phyloP scores from a whole-genome alignment of 495 filamentous ascomycete species.

The Copromyces sp. region DNA sequence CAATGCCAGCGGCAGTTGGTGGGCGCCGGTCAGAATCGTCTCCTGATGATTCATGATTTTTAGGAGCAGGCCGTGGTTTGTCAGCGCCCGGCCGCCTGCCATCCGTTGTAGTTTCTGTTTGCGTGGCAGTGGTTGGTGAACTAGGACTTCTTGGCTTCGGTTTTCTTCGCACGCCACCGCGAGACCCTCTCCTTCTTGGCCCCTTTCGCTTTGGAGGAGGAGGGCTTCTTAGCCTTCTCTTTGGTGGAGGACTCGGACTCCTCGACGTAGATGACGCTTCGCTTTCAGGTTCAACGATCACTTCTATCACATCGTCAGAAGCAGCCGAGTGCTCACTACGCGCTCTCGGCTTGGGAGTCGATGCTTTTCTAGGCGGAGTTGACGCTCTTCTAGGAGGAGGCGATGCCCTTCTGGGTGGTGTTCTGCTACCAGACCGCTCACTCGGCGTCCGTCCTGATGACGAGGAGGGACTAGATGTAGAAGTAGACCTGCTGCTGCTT shows the following conservation, averaged over 20 bases:
- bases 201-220: conserved; percentile 13
- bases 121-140: conserved; percentile 7
- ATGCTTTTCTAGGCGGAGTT: background rate
- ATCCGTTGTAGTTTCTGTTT: conserved; percentile 16
- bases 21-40: conserved; percentile 22
- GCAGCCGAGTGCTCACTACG: conserved; percentile 13
- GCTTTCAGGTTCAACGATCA: conserved; percentile 24
- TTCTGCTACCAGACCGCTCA: background rate
- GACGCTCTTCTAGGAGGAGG: background rate
- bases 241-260: background rate
- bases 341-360: conserved; percentile 17
- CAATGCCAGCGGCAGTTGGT: conserved; percentile 32
- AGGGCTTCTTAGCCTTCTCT: background rate
- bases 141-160: conserved; percentile 4
- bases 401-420: background rate
- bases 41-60: conserved; percentile 8
- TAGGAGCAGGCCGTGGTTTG: background rate
- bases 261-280: conserved; percentile 8
- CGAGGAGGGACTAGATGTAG: conserved; percentile 18
- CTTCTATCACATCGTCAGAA: conserved; percentile 41
- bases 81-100: conserved; percentile 2
- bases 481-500: conserved; percentile 14
- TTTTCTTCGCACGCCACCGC: conserved; percentile 6
- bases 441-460: conserved; percentile 18
- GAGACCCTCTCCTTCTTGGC: conserved; percentile 13